These are phyloP conservation scores for Neocatenulostroma microsporum DNA, from an alignment of 2,329 filamentous ascomycete genomes.

Conservation along the genomic window DNA sequence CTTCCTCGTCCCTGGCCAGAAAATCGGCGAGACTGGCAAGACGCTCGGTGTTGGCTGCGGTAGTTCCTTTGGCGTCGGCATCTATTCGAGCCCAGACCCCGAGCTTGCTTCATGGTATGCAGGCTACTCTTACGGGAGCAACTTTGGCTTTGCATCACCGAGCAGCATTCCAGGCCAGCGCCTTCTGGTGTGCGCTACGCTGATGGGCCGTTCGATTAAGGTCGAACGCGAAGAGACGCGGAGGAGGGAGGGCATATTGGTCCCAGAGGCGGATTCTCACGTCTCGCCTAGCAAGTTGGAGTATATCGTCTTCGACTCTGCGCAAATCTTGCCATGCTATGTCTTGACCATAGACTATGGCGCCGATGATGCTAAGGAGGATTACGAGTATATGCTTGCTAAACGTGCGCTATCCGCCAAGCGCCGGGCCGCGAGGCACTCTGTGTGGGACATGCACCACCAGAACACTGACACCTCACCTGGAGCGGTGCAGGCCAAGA, in stretches of 20 bases:
- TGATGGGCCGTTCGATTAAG: slow-evolving; percentile 38
- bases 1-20: slow-evolving; percentile 34
- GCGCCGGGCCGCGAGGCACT: neutral
- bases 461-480: too few species aligned
- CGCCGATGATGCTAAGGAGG: slow-evolving; percentile 22
- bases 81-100: slow-evolving; percentile 37
- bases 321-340: slow-evolving; percentile 40
- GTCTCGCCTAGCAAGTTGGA: slow-evolving; percentile 33
- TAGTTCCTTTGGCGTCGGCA: slow-evolving; percentile 35
- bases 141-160: neutral
- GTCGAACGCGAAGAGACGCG: slow-evolving; percentile 18
- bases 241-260: slow-evolving; percentile 1
- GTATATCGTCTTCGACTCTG: slow-evolving; percentile 39
- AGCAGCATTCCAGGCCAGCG: slow-evolving; percentile 33
- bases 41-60: slow-evolving; percentile 30
- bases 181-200: slow-evolving; percentile 39
- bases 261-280: slow-evolving; percentile 9
- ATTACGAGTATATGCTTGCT: slow-evolving; percentile 18
- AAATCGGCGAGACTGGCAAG: slow-evolving; percentile 23
- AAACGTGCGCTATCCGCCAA: slow-evolving; percentile 9
- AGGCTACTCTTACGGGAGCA: neutral
- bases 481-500: slow-evolving; percentile 32
- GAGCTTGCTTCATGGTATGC: slow-evolving; percentile 1
- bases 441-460: too few species aligned
- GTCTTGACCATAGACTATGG: slow-evolving; percentile 41